Base-by-base conservation (phyloP, 371 early-diverging fungal genomes). In the Syncephalastrum contaminatum region DNA sequence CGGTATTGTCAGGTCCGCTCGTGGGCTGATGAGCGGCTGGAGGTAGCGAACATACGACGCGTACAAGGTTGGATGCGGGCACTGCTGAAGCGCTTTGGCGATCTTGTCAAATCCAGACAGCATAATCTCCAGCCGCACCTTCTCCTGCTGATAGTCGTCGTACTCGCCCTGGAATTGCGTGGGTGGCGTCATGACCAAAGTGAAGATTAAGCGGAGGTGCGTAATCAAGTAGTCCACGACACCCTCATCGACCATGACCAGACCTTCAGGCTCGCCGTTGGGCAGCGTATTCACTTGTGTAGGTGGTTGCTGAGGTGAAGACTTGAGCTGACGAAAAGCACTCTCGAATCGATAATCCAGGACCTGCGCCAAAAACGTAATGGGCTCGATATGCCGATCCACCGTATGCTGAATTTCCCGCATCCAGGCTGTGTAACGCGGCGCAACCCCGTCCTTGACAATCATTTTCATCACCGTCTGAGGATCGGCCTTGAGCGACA, bases 11-110 rank as follows among this genome's bases (percentile, higher is more conserved):
- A 75, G 43, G 18, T 72, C 73, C 4, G 79, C 75, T 59, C 72
- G 73, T 19, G 79, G 73, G 10, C 57, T 62, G 50, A 79, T 49
- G 8, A 79, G 59, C 1, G 80, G 80, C 41, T 64, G 65, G 3
- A 77, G 46, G 45, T 73, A 76, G 13, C 69, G 62, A 4, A 72
- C 72, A 41, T 77, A 77, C 0, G 73, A 67, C 25, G 60, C 71
- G 43, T 74, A 76, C 16, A 87, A 64, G n/a, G 79, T 81, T 4
- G 85, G 84, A 68, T 81, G 83, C 42, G 84, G 87, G 42, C 80
- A 80, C 42, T 71, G 72, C 10, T 75, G 72, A 43, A 87, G 63
- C 24, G 71, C 60, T 64, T 74, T 73, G 16, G 72, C 59, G n/a
- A 73, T 64, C 42, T 73, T 75, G 21, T 79, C 76, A 53, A 79